Percentiles rank a stretch among this genome's conserved stretches.
These are phyloP conservation scores for Rhizophora mangle DNA, from an alignment of 345 rosid species.

Conservation along the genomic window DNA sequence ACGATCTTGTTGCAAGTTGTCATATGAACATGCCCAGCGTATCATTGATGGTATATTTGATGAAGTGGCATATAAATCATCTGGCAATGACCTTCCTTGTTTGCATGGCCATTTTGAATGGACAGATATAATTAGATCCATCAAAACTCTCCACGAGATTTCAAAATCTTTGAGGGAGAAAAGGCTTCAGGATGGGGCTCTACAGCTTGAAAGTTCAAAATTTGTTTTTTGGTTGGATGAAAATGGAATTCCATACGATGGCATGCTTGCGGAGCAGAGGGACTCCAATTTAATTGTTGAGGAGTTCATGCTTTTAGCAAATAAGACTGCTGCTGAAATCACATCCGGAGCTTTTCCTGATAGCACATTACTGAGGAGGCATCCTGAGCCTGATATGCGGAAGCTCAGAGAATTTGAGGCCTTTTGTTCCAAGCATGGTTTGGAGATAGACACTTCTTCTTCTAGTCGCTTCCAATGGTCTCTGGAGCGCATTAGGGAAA, in stretches of 20 bases:
- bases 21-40: conserved; percentile 71
- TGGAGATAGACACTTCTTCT: conserved; percentile 69
- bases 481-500: conserved; percentile 51
- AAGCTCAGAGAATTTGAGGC: conserved; percentile 84
- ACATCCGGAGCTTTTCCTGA: conserved; percentile 80
- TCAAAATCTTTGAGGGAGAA: conserved; percentile 55
- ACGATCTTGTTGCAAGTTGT: conserved; percentile 84
- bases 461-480: conserved; percentile 60
- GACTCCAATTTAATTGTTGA: conserved; percentile 71
- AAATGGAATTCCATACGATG: conserved; percentile 67
- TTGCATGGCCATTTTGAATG: conserved; percentile 65
- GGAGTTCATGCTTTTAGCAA: conserved; percentile 97
- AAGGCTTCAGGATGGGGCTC: conserved; percentile 71
- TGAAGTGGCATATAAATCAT: conserved; percentile 22
- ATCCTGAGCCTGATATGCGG: conserved; percentile 78
- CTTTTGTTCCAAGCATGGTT: conserved; percentile 70
- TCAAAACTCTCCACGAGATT: conserved; percentile 51
- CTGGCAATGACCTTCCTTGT: conserved; percentile 38
- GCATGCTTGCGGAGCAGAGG: conserved; percentile 35
- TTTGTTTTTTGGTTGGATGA: conserved; percentile 56
- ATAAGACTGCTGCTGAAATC: conserved; percentile 81
- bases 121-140: conserved; percentile 57
- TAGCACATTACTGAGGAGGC: conserved; percentile 70
- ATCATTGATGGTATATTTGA: conserved; percentile 45
- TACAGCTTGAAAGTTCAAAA: conserved; percentile 62